These are phyloP conservation scores for Chytridium lagenaria DNA, from an alignment of 371 early-diverging fungal species.

Conservation along the genomic window DNA sequence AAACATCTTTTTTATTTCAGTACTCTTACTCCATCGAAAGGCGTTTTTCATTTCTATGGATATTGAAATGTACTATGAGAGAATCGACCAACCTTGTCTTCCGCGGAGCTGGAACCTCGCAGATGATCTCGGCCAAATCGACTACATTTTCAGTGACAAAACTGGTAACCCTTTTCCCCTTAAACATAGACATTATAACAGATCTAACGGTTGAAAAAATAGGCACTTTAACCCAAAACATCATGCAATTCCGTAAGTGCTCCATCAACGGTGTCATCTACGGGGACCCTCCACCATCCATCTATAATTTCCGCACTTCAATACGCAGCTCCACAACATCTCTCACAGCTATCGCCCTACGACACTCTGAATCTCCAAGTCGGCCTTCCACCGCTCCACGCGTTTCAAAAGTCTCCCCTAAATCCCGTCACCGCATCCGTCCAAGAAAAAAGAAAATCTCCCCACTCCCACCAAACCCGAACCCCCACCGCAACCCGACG, in stretches of 20 bases:
- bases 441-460: background rate
- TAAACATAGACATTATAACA: background rate
- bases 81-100: constrained; percentile 75
- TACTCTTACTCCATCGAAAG: constrained; percentile 37
- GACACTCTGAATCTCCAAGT: constrained; percentile 31
- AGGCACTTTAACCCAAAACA: constrained; percentile 74
- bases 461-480: background rate
- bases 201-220: background rate
- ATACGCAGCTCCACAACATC: constrained; percentile 10
- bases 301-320: constrained; percentile 27
- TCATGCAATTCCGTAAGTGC: constrained; percentile 79
- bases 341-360: constrained; percentile 23
- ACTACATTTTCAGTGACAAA: constrained; percentile 98
- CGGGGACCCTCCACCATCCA: constrained; percentile 48
- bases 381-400: background rate
- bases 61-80: constrained; percentile 84
- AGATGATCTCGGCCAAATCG: constrained; percentile 86
- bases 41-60: constrained; percentile 83
- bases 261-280: constrained; percentile 84
- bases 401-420: background rate
- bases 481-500: background rate
- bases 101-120: constrained; percentile 84
- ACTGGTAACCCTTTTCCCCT: constrained; percentile 49
- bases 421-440: background rate
- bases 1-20: background rate